Conservation (phyloP, 768 basidiomycete genomes). For the Asterophora parasitica region DNA sequence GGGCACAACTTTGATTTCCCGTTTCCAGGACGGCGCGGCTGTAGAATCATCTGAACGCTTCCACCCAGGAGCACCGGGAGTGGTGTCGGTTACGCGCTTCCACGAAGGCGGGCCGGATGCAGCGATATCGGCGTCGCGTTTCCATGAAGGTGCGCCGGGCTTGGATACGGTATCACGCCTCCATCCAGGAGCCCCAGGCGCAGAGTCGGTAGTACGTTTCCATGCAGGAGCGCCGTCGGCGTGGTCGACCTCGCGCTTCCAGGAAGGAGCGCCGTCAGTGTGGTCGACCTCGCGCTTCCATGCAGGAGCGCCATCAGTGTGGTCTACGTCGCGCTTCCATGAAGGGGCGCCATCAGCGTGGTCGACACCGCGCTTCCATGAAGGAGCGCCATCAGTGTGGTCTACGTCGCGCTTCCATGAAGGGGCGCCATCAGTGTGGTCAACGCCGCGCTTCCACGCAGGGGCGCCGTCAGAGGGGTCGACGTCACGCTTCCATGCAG, state of each 20-base stretch:
- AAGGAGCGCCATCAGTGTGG: background rate
- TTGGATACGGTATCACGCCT: background rate
- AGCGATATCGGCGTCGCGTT: no score
- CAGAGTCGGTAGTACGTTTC: background rate
- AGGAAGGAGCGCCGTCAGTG: background rate
- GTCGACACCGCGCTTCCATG: background rate
- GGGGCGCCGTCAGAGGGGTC: background rate
- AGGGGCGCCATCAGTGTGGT: background rate
- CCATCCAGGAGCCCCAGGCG: conserved; percentile 1
- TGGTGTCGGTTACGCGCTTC: conserved; percentile 1
- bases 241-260: background rate
- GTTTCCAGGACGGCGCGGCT: conserved; percentile 1
- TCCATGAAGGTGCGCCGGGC: background rate
- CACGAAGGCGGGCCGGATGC: background rate
- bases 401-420: conserved; percentile 3
- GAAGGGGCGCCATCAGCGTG: background rate
- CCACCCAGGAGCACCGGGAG: background rate
- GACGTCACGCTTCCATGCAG: background rate
- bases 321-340: background rate
- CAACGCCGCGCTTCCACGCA: conserved; percentile 1
- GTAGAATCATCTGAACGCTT: background rate
- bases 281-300: conserved; percentile 1
- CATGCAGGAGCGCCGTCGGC: background rate
- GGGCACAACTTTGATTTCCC: background rate
- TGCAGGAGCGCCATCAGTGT: background rate